phyloP scores from a whole-genome alignment of 148 eudicot genomes.

The Fagopyrum homotropicum region DNA sequence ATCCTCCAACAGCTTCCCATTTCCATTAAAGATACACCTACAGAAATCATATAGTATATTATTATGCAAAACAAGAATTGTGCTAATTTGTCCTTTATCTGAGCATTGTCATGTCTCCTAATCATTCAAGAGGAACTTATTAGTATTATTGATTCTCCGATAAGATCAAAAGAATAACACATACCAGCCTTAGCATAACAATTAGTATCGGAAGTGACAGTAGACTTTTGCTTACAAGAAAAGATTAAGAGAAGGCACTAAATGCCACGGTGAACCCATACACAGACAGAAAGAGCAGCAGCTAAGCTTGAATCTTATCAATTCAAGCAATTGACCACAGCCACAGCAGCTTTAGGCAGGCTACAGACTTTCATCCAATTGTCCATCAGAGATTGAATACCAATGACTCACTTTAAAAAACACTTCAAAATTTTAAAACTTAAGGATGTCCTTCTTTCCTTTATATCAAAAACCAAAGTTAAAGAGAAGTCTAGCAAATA shows the following conservation, averaged over 20 bases:
- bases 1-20: constrained; percentile 77
- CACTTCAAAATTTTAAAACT: not conserved
- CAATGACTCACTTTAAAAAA: not conserved
- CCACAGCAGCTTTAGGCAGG: not conserved
- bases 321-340: not conserved
- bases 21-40: constrained; percentile 92
- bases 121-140: not conserved
- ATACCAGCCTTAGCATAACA: not conserved
- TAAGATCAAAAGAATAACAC: not conserved
- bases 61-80: not conserved
- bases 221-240: not conserved
- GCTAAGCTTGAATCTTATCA: not conserved
- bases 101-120: not conserved
- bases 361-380: not conserved
- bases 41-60: not conserved
- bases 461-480: not conserved
- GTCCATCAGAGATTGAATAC: not conserved
- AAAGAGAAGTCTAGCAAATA: not conserved
- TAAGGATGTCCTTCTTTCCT: not conserved
- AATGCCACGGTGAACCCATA: not conserved
- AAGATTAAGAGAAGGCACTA: not conserved
- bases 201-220: not conserved
- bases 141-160: not conserved
- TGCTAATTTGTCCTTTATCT: not conserved
- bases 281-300: not conserved